phyloP scores from a whole-genome alignment of 768 basidiomycete species.

The Phlebiopsis gigantea region DNA sequence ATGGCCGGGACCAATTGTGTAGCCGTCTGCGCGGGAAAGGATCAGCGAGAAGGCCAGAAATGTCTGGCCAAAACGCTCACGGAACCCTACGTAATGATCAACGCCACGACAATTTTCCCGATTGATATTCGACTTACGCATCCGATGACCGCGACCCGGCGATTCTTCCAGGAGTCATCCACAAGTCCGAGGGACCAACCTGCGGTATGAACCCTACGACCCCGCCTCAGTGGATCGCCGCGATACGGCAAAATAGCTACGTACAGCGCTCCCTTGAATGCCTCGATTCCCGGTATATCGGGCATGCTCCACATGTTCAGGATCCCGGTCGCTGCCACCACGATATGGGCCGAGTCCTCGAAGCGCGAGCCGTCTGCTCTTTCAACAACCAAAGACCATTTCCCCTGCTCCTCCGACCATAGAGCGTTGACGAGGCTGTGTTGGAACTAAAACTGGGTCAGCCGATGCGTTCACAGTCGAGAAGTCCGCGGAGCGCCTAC shows the following conservation, averaged over 20 bases:
- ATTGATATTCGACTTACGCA: slow-evolving; percentile 9
- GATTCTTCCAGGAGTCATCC: slow-evolving; percentile 20
- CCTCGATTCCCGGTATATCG: slow-evolving; percentile 29
- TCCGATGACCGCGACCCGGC: slow-evolving; percentile 21
- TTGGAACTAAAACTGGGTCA: too few relatives aligned
- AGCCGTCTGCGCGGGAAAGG: slow-evolving; percentile 2
- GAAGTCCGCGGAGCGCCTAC: background rate
- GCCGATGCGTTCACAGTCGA: too few relatives aligned
- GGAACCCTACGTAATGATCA: background rate
- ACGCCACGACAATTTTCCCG: background rate
- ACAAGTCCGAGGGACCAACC: slow-evolving; percentile 18
- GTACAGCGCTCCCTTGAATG: slow-evolving; percentile 28
- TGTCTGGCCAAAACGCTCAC: background rate
- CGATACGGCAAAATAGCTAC: background rate
- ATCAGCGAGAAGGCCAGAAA: background rate
- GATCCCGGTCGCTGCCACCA: slow-evolving; percentile 30
- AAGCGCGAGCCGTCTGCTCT: background rate
- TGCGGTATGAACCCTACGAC: slow-evolving; percentile 28
- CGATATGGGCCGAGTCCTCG: slow-evolving; percentile 22
- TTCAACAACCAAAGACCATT: background rate
- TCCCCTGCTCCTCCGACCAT: background rate
- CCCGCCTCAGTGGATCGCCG: background rate
- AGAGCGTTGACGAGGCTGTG: background rate
- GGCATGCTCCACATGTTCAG: slow-evolving; percentile 37
- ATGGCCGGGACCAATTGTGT: slow-evolving; percentile 22